A percentile compares a stretch with the other conserved stretches of the same genome.
phyloP scores from a whole-genome alignment of 306 rosid genomes.

The Rosa rugosa region DNA sequence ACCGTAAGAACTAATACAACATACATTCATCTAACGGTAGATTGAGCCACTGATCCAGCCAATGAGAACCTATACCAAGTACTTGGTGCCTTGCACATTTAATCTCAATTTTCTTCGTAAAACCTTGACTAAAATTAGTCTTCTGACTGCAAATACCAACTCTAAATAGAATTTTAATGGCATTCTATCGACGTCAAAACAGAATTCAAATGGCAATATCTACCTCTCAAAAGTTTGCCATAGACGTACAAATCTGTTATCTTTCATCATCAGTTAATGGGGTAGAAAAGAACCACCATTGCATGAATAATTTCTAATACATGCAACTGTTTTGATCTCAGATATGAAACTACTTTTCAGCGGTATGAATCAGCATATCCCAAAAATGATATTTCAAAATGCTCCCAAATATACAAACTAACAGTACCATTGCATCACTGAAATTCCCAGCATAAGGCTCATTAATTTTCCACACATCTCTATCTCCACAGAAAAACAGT shows the following conservation, averaged over 20 bases:
- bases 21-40: no score
- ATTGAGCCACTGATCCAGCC: no score
- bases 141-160: background rate
- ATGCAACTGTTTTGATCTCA: background rate
- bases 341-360: background rate
- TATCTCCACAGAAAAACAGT: background rate
- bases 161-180: background rate
- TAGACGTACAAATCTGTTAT: background rate
- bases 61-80: no score
- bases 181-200: background rate
- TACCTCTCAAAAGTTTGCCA: background rate
- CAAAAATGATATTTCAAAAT: background rate
- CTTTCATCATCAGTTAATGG: background rate
- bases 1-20: background rate
- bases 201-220: background rate
- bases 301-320: background rate
- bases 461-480: background rate
- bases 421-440: conserved; percentile 4
- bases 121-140: no score
- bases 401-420: background rate
- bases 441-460: background rate
- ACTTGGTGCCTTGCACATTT: no score
- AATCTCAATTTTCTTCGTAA: no score
- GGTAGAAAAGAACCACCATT: background rate
- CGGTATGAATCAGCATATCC: background rate